Base-by-base conservation (phyloP, 1,139 yeast genomes). In the Debaryomyces psychrophilus region DNA sequence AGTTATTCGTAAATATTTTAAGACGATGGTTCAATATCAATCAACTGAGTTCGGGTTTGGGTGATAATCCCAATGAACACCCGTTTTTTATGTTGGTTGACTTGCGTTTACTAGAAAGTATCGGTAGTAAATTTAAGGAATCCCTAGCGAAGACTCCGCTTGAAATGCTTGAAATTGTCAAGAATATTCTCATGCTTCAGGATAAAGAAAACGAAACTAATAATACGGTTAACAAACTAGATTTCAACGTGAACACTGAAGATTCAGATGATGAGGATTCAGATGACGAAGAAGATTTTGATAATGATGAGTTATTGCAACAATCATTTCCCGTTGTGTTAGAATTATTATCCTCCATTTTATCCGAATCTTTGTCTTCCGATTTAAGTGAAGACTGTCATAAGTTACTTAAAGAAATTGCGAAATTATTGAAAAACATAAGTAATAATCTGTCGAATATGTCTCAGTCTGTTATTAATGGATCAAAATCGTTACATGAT, bases 41-140 rank as follows among this genome's bases (percentile, higher is more conserved):
- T n/a, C 50, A 52, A 41, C 8, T 41, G 39, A 9, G 45, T 8
- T 15, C 28, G 2, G 25, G 14, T 8, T 31, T 42, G 12, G 41
- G 52, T n/a, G 42, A 52, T 3, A 61, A 58, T 2, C 68, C 59
- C 2, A 73, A 65, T 11, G 67, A 68, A 5, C 75, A 79, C 50
- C 87, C 90, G 5, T 76, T 85, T 47, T 57, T 76, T 14, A 73
- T 80, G 37, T 67, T 90, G 40, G 69, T 82, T 5, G 85, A 87
- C 58, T 70, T 88, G 49, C 79, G 86, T 49, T 60, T 89, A 14
- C 65, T 90, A 41, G 93, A 90, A 56, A 67, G 69, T 15, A 64
- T 89, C 37, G 81, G 84, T n/a, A 77, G 76, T 12, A 73, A 73
- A 25, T 85, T 86, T 54, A 85, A 81, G 50, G 81, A 82, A 8